Evolutionary conservation across 352 stramenopile species (phyloP).

Genomic region (Globisporangium paroecandrum): DNA sequence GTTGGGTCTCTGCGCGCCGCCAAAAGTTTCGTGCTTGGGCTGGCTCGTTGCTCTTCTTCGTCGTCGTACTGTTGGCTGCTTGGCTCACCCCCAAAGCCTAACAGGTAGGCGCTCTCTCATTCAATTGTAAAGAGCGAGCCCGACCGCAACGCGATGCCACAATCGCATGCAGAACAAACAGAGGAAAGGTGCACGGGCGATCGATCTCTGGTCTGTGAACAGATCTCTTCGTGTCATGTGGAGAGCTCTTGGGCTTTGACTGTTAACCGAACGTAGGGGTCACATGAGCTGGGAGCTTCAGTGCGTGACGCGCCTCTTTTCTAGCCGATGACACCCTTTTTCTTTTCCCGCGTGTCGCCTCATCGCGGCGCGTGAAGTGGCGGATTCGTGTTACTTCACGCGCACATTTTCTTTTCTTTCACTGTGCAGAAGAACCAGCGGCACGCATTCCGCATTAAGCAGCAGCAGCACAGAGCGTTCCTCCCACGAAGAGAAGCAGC

Average conservation of each 20-base stretch:
- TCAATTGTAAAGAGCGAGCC: not conserved
- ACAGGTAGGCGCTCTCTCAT: not conserved
- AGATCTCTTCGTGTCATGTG: not conserved
- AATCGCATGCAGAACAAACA: not conserved
- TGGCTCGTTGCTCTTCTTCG: not conserved
- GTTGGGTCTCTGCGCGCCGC: not conserved
- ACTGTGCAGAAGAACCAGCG: conserved; percentile 5
- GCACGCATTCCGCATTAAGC: not conserved
- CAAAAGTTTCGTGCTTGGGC: not conserved
- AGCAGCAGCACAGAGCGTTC: not conserved
- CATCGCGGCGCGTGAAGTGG: not conserved
- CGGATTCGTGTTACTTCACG: conserved; percentile 7
- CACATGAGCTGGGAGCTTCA: not conserved
- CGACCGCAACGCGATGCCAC: not conserved
- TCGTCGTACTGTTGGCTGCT: not conserved
- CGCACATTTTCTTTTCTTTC: not conserved
- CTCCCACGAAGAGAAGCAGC: not conserved
- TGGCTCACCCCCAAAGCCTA: not conserved
- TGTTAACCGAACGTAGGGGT: not conserved
- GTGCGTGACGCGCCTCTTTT: not conserved
- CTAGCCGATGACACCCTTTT: not conserved
- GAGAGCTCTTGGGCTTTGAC: not conserved
- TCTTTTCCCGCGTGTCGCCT: not conserved
- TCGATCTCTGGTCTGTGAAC: conserved; percentile 2
- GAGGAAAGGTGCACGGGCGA: not conserved